phyloP scores from a whole-genome alignment of 75 land plant species.

The Cryptomeria japonica region DNA sequence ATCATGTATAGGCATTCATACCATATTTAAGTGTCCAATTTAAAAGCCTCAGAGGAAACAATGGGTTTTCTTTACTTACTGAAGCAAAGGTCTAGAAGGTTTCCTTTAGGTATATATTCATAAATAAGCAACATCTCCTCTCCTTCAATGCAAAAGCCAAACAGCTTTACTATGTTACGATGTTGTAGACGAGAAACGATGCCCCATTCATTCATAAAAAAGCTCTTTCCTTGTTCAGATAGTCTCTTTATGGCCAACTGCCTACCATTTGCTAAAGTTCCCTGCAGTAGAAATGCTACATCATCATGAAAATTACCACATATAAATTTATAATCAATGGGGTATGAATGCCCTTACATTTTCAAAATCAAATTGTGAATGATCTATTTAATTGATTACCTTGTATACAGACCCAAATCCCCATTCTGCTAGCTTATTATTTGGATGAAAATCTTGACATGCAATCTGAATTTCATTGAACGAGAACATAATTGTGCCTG shows the following conservation, averaged over 20 bases:
- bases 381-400: neutral
- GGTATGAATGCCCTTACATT: neutral
- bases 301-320: neutral
- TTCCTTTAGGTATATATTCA: neutral
- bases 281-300: neutral
- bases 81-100: neutral
- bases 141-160: neutral
- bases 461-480: too few relatives aligned
- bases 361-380: too few relatives aligned
- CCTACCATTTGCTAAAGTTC: neutral
- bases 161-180: conserved; percentile 3
- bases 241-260: neutral
- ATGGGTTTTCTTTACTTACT: neutral
- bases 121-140: neutral
- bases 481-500: too few relatives aligned
- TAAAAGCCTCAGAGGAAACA: neutral
- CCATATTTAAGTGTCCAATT: neutral
- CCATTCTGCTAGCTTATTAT: neutral
- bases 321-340: too few relatives aligned
- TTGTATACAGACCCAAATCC: neutral
- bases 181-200: too few relatives aligned
- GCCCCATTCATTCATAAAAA: neutral
- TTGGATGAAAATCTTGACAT: too few relatives aligned
- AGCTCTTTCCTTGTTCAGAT: neutral
- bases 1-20: neutral